Conservation (phyloP, 75 land plant genomes). For the Cryptomeria japonica region DNA sequence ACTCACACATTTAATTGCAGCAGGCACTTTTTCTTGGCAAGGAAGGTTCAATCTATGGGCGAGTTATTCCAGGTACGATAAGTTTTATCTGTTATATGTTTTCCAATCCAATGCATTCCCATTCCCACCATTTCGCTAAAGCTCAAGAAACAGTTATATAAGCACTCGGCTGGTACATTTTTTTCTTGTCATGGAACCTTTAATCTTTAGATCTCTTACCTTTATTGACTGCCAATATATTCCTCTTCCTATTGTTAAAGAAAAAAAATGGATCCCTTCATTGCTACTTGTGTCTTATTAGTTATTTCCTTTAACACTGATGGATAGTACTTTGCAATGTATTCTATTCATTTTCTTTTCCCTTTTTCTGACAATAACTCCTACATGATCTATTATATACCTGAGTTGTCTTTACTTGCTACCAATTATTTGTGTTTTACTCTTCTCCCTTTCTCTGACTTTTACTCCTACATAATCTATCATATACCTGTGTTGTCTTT, state of each 20-base stretch:
- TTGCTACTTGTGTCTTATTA: neutral
- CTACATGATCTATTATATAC: too few relatives aligned
- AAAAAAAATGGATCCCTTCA: neutral
- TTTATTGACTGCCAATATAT: neutral
- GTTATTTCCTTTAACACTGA: too few relatives aligned
- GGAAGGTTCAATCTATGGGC: constrained; percentile 55
- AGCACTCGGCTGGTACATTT: neutral
- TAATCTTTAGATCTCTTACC: neutral
- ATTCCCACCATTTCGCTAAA: neutral
- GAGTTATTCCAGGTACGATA: constrained; percentile 35
- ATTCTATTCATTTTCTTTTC: too few relatives aligned
- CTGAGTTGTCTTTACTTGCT: too few relatives aligned
- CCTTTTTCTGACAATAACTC: too few relatives aligned
- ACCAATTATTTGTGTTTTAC: too few relatives aligned
- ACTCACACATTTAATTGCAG: constrained; percentile 9
- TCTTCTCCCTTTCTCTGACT: too few relatives aligned
- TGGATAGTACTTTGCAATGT: too few relatives aligned
- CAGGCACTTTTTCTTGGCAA: constrained; percentile 49
- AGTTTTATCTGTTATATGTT: neutral
- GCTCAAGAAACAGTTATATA: neutral
- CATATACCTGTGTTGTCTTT: too few relatives aligned
- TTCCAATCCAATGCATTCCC: neutral
- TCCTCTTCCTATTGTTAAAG: neutral
- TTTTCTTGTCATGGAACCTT: neutral
- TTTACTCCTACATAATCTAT: too few relatives aligned